Conservation (phyloP, 2,329 filamentous ascomycete genomes). For the Pezicula radicicola region DNA sequence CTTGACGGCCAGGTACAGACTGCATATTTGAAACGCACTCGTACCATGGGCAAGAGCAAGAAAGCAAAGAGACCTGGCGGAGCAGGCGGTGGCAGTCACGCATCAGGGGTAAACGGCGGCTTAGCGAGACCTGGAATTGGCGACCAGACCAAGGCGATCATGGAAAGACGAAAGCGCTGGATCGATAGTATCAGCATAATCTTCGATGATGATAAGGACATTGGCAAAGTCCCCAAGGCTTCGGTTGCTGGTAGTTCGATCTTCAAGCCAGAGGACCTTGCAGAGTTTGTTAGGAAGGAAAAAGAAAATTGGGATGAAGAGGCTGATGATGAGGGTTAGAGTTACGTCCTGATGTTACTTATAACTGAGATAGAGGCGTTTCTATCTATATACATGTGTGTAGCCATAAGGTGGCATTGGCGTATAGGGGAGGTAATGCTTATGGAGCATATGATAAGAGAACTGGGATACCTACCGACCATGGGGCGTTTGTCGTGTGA, state of each 20-base stretch:
- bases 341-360: too few species aligned
- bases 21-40: conserved; percentile 92
- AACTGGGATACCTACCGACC: too few species aligned
- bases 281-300: conserved; percentile 71
- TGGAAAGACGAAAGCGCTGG: conserved; percentile 89
- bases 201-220: conserved; percentile 73
- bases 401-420: too few species aligned
- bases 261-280: conserved; percentile 73
- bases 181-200: conserved; percentile 87
- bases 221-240: conserved; percentile 66
- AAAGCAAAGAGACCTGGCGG: conserved; percentile 81
- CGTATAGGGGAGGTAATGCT: too few species aligned
- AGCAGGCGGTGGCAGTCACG: conserved; percentile 67
- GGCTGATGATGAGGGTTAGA: conserved; percentile 24
- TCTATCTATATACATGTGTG: too few species aligned
- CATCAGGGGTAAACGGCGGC: conserved; percentile 52
- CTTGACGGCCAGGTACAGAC: conserved; percentile 92
- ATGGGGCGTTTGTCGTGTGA: too few species aligned
- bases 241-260: conserved; percentile 65
- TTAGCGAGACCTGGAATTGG: conserved; percentile 79
- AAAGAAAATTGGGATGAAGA: conserved; percentile 77
- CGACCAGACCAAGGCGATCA: conserved; percentile 84
- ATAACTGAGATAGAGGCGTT: too few species aligned
- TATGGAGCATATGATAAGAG: too few species aligned
- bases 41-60: conserved; percentile 90